Evolutionary conservation across 805 yeast species (phyloP), one percentile per base, ranked within the genome.

Genomic region (Wickerhamiella dianesei): DNA sequence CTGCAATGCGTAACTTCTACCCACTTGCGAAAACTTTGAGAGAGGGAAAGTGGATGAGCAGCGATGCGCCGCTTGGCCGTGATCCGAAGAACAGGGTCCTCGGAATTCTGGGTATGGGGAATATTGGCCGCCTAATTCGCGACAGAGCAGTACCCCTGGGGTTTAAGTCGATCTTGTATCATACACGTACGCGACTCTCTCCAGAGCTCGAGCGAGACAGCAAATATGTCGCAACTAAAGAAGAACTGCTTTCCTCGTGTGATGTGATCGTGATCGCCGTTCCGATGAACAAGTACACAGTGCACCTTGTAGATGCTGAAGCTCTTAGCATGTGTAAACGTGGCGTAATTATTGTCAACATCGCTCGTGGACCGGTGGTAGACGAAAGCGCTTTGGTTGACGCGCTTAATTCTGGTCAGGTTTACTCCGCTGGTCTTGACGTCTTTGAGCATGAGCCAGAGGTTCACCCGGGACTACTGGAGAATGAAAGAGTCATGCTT

Each of bases 341-440:
- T 48, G 94, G 88, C 40, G 87, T 79, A 29, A 76, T 82, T 14
- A 65, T 80, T 21, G 79, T 85, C 40, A 87, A 87, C 65, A 85
- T 94, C 12, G 89, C 95, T 3, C 75, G 96, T 58, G 96, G 96
- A 17, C 80, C 89, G 2, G 77, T 87, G 20, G 59, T 79, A 48
- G 77, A 80, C 54, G 86, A 79, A 58, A 54, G 61, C 13, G 76
- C 75, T 13, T 63, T 79, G 43, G 66, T 72, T 2, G 68, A 66
- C 12, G 73, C 73, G 3, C 64, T 79, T 46, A 69, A 71, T 50
- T 55, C 63, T 12, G 82, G 82, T 12, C 73, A 76, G 56, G 67
- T 79, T 32, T 70, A 70, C 6, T 62, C 75, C 5, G 77, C 71
- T 49, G 86, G 82, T 5, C 60, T 79, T 2, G 86, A 79, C 55